phyloP scores from a whole-genome alignment of 2,329 filamentous ascomycete genomes.

The Cercospora beticola region DNA sequence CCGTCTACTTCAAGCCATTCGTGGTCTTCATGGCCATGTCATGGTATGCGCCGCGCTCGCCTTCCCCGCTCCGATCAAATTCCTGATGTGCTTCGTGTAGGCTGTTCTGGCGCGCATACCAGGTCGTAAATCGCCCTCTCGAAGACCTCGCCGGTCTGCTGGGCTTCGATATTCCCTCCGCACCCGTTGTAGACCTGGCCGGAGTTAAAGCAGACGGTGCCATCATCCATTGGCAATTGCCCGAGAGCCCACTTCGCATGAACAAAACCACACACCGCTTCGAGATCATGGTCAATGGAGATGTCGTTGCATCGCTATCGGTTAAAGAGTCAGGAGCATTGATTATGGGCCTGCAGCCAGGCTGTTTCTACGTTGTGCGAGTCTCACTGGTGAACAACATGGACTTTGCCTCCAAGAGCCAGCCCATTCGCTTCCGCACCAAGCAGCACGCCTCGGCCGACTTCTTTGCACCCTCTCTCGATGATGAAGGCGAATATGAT shows the following conservation, averaged over 20 bases:
- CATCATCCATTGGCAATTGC: constrained; percentile 81
- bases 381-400: constrained; percentile 88
- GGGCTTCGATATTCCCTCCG: constrained; percentile 87
- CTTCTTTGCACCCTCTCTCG: constrained; percentile 40
- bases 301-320: constrained; percentile 76
- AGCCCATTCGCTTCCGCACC: constrained; percentile 80
- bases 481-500: constrained; percentile 38
- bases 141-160: constrained; percentile 49
- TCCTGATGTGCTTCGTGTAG: constrained; percentile 16
- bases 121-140: constrained; percentile 86
- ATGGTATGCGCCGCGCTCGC: constrained; percentile 18
- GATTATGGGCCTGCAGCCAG: constrained; percentile 81
- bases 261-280: constrained; percentile 73
- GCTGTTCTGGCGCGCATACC: constrained; percentile 78
- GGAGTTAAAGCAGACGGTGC: constrained; percentile 85
- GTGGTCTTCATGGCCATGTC: constrained; percentile 26
- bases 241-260: constrained; percentile 42
- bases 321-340: constrained; percentile 83
- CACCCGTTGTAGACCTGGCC: constrained; percentile 85
- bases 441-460: constrained; percentile 45
- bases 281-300: constrained; percentile 86
- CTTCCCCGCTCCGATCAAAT: not conserved
- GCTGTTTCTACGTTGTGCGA: constrained; percentile 88
- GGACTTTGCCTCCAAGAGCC: constrained; percentile 88
- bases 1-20: constrained; percentile 28